phyloP scores from a whole-genome alignment of 2,329 filamentous ascomycete species.

The Paramyrothecium sp. region DNA sequence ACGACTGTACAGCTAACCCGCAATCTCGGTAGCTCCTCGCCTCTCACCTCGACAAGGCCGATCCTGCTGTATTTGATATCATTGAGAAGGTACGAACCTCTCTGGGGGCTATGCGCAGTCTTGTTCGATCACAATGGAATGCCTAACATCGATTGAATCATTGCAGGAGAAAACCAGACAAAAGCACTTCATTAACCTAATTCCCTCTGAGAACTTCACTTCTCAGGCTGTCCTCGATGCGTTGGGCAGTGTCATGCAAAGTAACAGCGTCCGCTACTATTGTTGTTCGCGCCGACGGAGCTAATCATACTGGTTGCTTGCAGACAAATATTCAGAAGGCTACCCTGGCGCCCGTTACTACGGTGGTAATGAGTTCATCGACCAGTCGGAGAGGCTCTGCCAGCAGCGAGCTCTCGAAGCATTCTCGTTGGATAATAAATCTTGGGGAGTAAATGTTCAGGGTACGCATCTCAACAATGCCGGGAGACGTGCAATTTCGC shows the following conservation, averaged over 20 bases:
- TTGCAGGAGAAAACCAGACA: slow-evolving; percentile 87
- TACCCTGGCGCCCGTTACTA: slow-evolving; percentile 97
- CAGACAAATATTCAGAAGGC: slow-evolving; percentile 97
- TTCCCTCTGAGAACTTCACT: slow-evolving; percentile 94
- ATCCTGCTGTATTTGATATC: slow-evolving; percentile 84
- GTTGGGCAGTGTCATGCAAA: slow-evolving; percentile 92
- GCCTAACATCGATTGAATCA: not conserved
- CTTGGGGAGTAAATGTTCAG: slow-evolving; percentile 98
- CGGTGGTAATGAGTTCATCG: slow-evolving; percentile 94
- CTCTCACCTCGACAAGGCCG: slow-evolving; percentile 76
- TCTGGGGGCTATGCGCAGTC: not conserved
- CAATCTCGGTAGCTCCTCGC: slow-evolving; percentile 68
- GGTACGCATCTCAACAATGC: slow-evolving; percentile 46
- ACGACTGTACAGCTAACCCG: not conserved
- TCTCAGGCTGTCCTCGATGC: slow-evolving; percentile 91
- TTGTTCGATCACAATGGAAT: not conserved
- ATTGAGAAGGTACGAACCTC: slow-evolving; percentile 71
- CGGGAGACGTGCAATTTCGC: not conserved
- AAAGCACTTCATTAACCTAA: slow-evolving; percentile 97
- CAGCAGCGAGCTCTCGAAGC: slow-evolving; percentile 87
- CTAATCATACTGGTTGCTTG: slow-evolving; percentile 6
- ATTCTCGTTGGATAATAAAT: slow-evolving; percentile 76
- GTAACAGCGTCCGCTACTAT: slow-evolving; percentile 42
- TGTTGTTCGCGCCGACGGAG: not conserved
- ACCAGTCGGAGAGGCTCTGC: slow-evolving; percentile 84